Evolutionary conservation across 139 green algal genomes (phyloP), one percentile per base, ranked within the genome.

Genomic region (Choricystis sp.): DNA sequence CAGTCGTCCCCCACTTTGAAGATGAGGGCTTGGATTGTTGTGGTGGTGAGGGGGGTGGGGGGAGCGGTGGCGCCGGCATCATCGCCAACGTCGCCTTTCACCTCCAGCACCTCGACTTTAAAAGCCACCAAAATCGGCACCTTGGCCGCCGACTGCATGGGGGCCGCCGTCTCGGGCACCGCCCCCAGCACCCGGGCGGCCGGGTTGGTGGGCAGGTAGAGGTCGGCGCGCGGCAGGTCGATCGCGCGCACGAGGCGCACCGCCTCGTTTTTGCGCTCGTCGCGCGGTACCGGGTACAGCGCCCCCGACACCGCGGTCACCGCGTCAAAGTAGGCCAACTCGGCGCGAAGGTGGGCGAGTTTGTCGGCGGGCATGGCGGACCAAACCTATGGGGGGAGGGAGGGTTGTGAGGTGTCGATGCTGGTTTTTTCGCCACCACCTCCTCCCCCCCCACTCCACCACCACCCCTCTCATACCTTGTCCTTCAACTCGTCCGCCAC

Each of bases 1-100:
- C 89, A 90, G 73, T 98, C 92, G 70, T 98, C 91, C 0, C 88
- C 79, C 2, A 98, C 92, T 74, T 97, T 95, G 84, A 95, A 96
- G 74, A 96, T 95, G 78, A 79, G 89, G 4, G 81, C 81, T 63
- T 83, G 69, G n/a, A n/a, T n/a, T 9, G 56, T 67, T 57, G 29
- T 56, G 40, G 16, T 16, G 40, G 9, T 9, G 40, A 16, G 9
- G 9, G 9, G 40, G 40, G 9, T 9, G 40, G 40, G 40, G 40
- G 9, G 40, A 16, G 40, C 40, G 40, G 40, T 52, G 40, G 40
- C 9, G n/a, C n/a, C n/a, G n/a, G n/a, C n/a, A n/a, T n/a, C n/a
- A n/a, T n/a, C n/a, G n/a, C n/a, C n/a, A n/a, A n/a, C n/a, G n/a
- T n/a, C n/a, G n/a, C n/a, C n/a, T 16, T 9, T 21, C 40, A 52